These are phyloP conservation scores for maize (Zea mays) DNA, from an alignment of 176 grass and related monocot species.

Conservation along the genomic window DNA sequence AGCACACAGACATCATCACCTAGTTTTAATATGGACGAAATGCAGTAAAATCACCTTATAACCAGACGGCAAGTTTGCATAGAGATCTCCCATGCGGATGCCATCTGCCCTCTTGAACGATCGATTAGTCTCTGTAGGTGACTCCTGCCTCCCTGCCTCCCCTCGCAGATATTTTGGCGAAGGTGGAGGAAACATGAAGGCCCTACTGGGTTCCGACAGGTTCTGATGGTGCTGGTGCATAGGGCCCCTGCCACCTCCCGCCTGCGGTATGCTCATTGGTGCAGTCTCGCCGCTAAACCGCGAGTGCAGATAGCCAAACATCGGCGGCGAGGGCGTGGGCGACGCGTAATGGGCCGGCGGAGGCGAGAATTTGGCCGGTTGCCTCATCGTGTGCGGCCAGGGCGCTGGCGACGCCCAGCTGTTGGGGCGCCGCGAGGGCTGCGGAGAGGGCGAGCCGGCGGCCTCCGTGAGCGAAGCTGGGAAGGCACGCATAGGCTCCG, in stretches of 20 bases:
- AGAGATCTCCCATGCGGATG: constrained; percentile 56
- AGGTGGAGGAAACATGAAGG: constrained; percentile 71
- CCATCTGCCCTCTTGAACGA: constrained; percentile 55
- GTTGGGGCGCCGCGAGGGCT: constrained; percentile 40
- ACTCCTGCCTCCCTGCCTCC: constrained; percentile 51
- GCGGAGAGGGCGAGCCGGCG: constrained; percentile 22
- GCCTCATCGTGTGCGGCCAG: constrained; percentile 39
- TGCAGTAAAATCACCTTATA: constrained; percentile 66
- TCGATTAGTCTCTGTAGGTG: constrained; percentile 51
- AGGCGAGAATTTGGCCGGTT: constrained; percentile 72
- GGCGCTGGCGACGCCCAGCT: constrained; percentile 58
- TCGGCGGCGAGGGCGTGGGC: constrained; percentile 77
- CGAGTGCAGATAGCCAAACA: constrained; percentile 66
- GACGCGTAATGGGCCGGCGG: constrained; percentile 59
- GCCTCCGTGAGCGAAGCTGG: constrained; percentile 64
- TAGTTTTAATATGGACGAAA: constrained; percentile 18
- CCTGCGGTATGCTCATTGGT: constrained; percentile 74
- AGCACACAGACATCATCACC: not conserved
- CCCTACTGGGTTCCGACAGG: constrained; percentile 70
- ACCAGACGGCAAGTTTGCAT: constrained; percentile 61
- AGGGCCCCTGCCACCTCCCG: constrained; percentile 37
- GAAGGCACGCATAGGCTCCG: constrained; percentile 69
- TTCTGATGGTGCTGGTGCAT: constrained; percentile 49
- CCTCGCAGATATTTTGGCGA: constrained; percentile 55
- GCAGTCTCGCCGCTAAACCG: constrained; percentile 59